Conservation (phyloP, 257 asterid species). For the Solanum chaucha region DNA sequence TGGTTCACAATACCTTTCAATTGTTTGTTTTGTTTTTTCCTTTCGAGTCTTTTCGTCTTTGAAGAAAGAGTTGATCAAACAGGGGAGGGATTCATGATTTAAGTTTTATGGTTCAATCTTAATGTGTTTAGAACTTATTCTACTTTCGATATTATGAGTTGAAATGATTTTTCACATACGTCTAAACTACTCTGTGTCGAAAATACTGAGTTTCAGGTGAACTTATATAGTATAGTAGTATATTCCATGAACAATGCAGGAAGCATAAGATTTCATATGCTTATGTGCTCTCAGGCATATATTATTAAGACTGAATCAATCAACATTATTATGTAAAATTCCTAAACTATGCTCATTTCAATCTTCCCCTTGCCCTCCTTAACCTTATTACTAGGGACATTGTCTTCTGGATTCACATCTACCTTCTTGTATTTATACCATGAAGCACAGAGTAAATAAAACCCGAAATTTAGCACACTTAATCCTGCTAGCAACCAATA, state of each 20-base stretch:
- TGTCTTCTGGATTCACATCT: slow-evolving; percentile 15
- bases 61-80: background rate
- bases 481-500: slow-evolving; percentile 44
- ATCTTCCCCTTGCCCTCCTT: too few species aligned
- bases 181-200: too few species aligned
- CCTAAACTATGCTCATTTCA: slow-evolving; percentile 10
- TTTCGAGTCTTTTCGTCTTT: background rate
- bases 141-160: too few species aligned
- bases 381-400: too few species aligned
- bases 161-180: too few species aligned
- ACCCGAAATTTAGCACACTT: slow-evolving; percentile 46
- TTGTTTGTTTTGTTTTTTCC: background rate
- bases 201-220: too few species aligned
- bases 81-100: background rate
- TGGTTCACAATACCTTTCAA: background rate
- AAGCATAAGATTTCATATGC: background rate
- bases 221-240: background rate
- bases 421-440: slow-evolving; percentile 64
- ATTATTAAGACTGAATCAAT: background rate
- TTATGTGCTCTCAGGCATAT: background rate
- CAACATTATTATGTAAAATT: background rate
- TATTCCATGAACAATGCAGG: background rate
- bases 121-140: too few species aligned
- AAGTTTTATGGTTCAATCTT: background rate
- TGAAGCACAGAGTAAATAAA: slow-evolving; percentile 46